Base-by-base conservation (phyloP, 177 flowering plant species). In the Vitis hybrid region DNA sequence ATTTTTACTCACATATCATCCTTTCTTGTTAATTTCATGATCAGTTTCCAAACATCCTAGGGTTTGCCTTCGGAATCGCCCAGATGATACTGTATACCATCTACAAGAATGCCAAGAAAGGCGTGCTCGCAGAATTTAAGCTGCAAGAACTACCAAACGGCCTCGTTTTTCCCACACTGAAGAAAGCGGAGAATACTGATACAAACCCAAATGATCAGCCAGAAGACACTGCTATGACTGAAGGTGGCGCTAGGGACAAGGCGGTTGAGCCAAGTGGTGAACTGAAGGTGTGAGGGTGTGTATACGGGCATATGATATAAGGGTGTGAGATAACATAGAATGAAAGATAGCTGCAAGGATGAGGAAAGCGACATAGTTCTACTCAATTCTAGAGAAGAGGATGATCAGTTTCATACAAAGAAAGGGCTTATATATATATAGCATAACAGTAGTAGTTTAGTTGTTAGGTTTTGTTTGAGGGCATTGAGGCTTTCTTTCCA, bases 41-140 rank as follows among this genome's bases (percentile, higher is more conserved):
- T 60, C 72, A 89, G 91, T 12, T 78, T 6, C 97, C 97, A 56
- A 91, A 91, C 71, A 58, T 84, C 2, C 60, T 87, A 22, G 97
- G 92, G 5, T 84, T 89, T 48, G 1, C 60, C 15, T 84, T 87
- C n/a, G 92, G 97, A 18, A 62, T 81, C 1, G 69, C 72, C 2
- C 92, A 89, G 65, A 89, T 87, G 89, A 64, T 81, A 12, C 63
- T 91, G 12, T 87, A 89, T 79, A 5, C 75, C 0, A 39, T 80
- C 18, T 89, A 87, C 78, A 82, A 68, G 45, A 53, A 81, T 11
- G 6, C 65, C 3, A 76, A 76, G 69, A 64, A 68, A 26, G 51
- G 49, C 4, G 10, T 62, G 2, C 68, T 75, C 62, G 67, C 81
- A 1, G 85, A 79, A 51, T 3, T 52, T 16, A 74, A 74, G 20